Percentiles rank a stretch among this genome's conserved stretches.
These are phyloP conservation scores for Panellus pusillus DNA, from an alignment of 768 basidiomycete genomes.

Conservation along the genomic window DNA sequence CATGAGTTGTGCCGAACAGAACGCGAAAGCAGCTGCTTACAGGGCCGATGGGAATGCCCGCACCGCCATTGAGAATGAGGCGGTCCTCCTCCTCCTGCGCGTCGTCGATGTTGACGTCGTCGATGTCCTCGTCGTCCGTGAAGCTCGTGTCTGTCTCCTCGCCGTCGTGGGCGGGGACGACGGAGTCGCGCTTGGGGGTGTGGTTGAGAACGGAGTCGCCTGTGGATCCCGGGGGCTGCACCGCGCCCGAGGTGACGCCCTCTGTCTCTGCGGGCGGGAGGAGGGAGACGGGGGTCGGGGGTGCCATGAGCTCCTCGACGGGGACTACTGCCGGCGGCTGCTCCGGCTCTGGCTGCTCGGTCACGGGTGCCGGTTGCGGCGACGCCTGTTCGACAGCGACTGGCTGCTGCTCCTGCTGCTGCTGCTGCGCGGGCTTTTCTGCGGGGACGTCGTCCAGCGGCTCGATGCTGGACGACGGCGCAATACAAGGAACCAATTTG, in stretches of 20 bases:
- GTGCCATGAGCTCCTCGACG: constrained; percentile 19
- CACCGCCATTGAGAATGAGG: constrained; percentile 73
- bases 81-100: constrained; percentile 76
- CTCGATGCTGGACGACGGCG: constrained; percentile 13
- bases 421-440: constrained; percentile 17
- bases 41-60: constrained; percentile 78
- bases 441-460: constrained; percentile 3
- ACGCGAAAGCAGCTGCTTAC: constrained; percentile 46
- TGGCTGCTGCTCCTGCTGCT: too few relatives aligned
- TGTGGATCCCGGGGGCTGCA: constrained; percentile 86
- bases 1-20: background rate
- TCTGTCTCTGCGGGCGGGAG: constrained; percentile 62
- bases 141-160: constrained; percentile 40
- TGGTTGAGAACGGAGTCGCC: constrained; percentile 37
- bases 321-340: constrained; percentile 5
- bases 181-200: constrained; percentile 43
- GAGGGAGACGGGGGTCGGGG: constrained; percentile 20
- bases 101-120: constrained; percentile 47
- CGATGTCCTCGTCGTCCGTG: constrained; percentile 52
- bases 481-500: constrained; percentile 13
- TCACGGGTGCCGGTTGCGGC: too few relatives aligned
- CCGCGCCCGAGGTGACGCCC: constrained; percentile 85
- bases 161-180: constrained; percentile 9
- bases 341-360: constrained; percentile 2
- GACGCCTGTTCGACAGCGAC: too few relatives aligned